A percentile compares a stretch with the other conserved stretches of the same genome.
Evolutionary conservation across 2,329 filamentous ascomycete genomes (phyloP).

Genomic region (Clonostachys rhizophaga): DNA sequence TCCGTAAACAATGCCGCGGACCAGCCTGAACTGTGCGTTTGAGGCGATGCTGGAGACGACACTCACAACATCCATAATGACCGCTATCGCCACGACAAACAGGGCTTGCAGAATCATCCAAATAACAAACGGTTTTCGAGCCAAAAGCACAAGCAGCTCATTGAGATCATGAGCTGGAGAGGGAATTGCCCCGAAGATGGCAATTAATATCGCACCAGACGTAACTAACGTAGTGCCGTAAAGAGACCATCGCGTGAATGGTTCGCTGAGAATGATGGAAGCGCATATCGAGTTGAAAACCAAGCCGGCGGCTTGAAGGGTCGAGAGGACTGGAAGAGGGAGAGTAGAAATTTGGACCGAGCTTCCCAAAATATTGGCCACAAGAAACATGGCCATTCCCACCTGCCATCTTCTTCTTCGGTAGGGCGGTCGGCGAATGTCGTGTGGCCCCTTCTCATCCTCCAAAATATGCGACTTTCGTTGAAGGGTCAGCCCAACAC

Average conservation of each 20-base stretch:
- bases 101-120: conserved; percentile 85
- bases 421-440: conserved; percentile 81
- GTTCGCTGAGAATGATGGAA: conserved; percentile 84
- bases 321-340: conserved; percentile 89
- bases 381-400: conserved; percentile 95
- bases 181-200: conserved; percentile 87
- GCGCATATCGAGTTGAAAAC: conserved; percentile 99
- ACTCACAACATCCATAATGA: conserved; percentile 53
- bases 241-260: conserved; percentile 91
- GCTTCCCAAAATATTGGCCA: conserved; percentile 90
- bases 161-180: conserved; percentile 85
- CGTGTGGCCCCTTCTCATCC: conserved; percentile 81
- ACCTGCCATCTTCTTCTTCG: conserved; percentile 90
- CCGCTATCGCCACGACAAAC: conserved; percentile 64
- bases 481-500: conserved; percentile 89
- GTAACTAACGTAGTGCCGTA: conserved; percentile 87
- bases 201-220: conserved; percentile 83
- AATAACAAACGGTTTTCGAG: conserved; percentile 68
- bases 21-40: conserved; percentile 65
- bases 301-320: conserved; percentile 88
- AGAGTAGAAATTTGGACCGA: conserved; percentile 97
- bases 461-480: conserved; percentile 98
- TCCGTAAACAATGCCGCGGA: conserved; percentile 82
- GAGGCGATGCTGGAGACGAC: conserved; percentile 47
- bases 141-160: conserved; percentile 74